A percentile compares a stretch with the other conserved stretches of the same genome.
Evolutionary conservation across 257 asterid genomes (phyloP).

Genomic region (Primulina huaijiensis): DNA sequence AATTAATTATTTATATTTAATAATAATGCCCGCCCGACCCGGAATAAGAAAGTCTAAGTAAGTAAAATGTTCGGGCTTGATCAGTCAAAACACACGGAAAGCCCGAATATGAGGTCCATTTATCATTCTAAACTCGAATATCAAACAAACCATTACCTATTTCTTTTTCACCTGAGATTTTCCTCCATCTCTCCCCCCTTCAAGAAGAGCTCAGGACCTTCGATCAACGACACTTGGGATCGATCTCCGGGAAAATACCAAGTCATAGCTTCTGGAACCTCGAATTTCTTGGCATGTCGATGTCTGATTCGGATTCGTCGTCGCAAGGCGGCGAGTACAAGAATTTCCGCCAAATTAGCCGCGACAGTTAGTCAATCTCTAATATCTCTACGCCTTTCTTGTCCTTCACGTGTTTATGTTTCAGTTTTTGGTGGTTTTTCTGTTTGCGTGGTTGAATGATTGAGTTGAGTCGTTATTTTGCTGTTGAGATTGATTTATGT

Average conservation of each 20-base stretch:
- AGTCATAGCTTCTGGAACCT: not conserved
- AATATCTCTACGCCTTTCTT: not conserved
- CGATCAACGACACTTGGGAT: conserved; percentile 6
- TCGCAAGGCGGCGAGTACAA: conserved; percentile 59
- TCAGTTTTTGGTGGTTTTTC: not conserved
- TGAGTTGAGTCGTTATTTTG: conserved; percentile 15
- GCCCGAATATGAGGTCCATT: not conserved
- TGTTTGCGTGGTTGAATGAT: not conserved
- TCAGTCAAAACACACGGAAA: not conserved
- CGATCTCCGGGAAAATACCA: not conserved
- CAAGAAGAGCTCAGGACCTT: not conserved
- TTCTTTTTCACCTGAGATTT: not conserved
- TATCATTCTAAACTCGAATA: not conserved
- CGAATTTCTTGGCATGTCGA: conserved; percentile 36
- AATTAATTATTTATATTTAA: too few species aligned
- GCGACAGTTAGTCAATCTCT: conserved; percentile 46
- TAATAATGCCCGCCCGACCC: too few species aligned
- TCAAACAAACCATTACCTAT: not conserved
- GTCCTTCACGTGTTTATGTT: not conserved
- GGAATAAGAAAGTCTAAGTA: not conserved
- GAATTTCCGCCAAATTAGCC: conserved; percentile 56
- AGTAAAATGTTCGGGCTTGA: not conserved
- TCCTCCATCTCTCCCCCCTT: not conserved
- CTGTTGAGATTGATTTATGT: not conserved
- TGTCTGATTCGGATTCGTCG: conserved; percentile 64